These are phyloP conservation scores for Alternaria postmessia DNA, from an alignment of 2,329 filamentous ascomycete genomes.

Conservation along the genomic window DNA sequence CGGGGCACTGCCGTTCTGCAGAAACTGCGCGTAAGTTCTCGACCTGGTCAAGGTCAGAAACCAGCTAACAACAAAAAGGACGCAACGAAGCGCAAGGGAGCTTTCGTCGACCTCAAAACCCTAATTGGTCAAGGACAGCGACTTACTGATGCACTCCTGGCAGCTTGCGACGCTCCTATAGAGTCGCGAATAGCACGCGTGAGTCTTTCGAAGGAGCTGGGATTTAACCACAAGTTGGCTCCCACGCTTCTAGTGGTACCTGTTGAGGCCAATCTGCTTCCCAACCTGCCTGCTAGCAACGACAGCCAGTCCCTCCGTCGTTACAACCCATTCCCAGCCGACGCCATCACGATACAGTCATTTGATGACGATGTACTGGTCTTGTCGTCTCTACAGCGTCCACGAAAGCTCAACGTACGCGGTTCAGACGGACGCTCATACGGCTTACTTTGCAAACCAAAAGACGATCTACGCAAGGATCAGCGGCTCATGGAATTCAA, in stretches of 20 bases:
- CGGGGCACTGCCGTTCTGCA: conserved; percentile 58
- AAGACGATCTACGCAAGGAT: conserved; percentile 96
- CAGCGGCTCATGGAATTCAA: conserved; percentile 99
- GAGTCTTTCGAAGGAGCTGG: conserved; percentile 78
- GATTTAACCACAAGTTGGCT: conserved; percentile 83
- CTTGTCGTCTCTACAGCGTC: conserved; percentile 88
- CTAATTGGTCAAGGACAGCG: conserved; percentile 82
- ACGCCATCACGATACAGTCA: conserved; percentile 80
- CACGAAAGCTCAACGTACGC: conserved; percentile 84
- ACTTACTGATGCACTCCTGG: conserved; percentile 81
- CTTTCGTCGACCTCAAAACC: conserved; percentile 69
- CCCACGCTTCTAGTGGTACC: conserved; percentile 89
- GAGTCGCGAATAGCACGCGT: conserved; percentile 74
- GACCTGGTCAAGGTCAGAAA: conserved; percentile 21
- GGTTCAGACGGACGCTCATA: conserved; percentile 91
- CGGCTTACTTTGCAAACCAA: conserved; percentile 93
- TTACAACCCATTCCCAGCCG: conserved; percentile 86
- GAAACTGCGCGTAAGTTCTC: conserved; percentile 49
- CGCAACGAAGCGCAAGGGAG: conserved; percentile 61
- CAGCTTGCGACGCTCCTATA: conserved; percentile 82
- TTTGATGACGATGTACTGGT: conserved; percentile 91
- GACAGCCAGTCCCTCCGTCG: conserved; percentile 72
- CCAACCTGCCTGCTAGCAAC: conserved; percentile 76
- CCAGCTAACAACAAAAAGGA: conserved; percentile 55
- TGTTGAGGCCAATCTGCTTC: conserved; percentile 82